Conservation (phyloP, 768 basidiomycete species). For the Cubamyces sp. region DNA sequence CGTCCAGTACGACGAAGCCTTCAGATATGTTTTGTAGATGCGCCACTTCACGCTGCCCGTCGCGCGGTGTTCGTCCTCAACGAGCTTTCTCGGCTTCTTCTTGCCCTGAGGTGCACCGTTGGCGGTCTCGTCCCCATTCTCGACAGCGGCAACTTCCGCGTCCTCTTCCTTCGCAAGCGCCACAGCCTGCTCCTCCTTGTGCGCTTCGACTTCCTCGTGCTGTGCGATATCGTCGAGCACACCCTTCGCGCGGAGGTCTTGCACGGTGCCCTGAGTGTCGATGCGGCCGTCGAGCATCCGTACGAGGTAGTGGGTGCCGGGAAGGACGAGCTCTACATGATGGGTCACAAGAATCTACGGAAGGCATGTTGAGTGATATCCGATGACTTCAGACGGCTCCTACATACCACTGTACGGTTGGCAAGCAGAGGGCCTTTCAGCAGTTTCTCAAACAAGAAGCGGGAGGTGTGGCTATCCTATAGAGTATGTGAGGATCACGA, state of each 20-base stretch:
- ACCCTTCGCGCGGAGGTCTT: constrained; percentile 64
- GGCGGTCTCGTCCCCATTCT: constrained; percentile 32
- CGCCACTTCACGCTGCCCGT: constrained; percentile 83
- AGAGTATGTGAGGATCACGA: background rate
- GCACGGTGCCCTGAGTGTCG: constrained; percentile 71
- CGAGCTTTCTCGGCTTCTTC: constrained; percentile 49
- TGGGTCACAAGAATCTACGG: constrained; percentile 74
- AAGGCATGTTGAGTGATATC: background rate
- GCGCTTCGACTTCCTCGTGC: constrained; percentile 51
- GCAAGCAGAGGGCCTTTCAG: constrained; percentile 69
- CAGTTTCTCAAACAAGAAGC: constrained; percentile 64
- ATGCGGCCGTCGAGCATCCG: constrained; percentile 84
- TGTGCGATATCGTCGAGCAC: constrained; percentile 63
- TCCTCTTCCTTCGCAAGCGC: constrained; percentile 22
- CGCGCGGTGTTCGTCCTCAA: constrained; percentile 84
- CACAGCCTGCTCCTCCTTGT: constrained; percentile 45
- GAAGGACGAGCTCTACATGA: constrained; percentile 81
- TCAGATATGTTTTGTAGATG: constrained; percentile 64
- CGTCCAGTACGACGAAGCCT: constrained; percentile 76
- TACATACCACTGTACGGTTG: constrained; percentile 74
- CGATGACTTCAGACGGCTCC: constrained; percentile 20
- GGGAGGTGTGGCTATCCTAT: constrained; percentile 71
- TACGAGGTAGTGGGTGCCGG: constrained; percentile 71
- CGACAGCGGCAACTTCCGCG: constrained; percentile 28
- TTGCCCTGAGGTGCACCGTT: constrained; percentile 26